Base-by-base conservation (phyloP, 352 stramenopile genomes). In the Pythium volutum region DNA sequence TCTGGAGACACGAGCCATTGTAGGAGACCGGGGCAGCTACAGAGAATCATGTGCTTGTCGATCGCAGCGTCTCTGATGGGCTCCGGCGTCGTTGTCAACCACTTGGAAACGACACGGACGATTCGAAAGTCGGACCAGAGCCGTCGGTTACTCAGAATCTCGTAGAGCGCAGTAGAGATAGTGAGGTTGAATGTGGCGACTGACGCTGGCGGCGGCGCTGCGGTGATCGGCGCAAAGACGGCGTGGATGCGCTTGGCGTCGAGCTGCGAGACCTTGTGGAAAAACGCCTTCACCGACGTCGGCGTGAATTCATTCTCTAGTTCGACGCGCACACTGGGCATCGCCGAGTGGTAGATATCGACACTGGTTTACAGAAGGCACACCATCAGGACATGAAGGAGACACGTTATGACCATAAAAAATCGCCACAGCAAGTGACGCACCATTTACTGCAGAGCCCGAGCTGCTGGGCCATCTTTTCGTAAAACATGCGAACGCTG, bases 101-200 rank as follows among this genome's bases (percentile, higher is more conserved):
- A 91, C 71, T 82, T 92, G 50, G 84, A 81, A 23, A 96, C 54
- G 11, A 91, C 73, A 31, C 84, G 76, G 39, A 96, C 56, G 57
- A 94, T 75, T 2, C 87, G 84, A 52, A 91, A 91, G 52, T 96
- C 87, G 9, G 83, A 93, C 36, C 88, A 81, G 25, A 96, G 70
- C 27, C 87, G 71, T 9, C 84, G 77, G 50, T 93, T 70, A 53
- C 65, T 89, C 16, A 96, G 73, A 26, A 96, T 66, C 66, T 96
- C 87, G 39, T 92, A 94, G 18, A 96, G 56, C 23, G 81, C 74
- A 20, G 73, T 77, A 12, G 70, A 43, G 0, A 55, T 39, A 20
- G 22, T 29, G 7, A 51, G 5, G 33, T 51, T 63, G 36, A 47
- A 55, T 9, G 55, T 41, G 3, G 55, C 29, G 0, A 23, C 15